A percentile compares a stretch with the other conserved stretches of the same genome.
phyloP scores from a whole-genome alignment of 805 yeast species.

The Teunomyces lycoperdinae region DNA sequence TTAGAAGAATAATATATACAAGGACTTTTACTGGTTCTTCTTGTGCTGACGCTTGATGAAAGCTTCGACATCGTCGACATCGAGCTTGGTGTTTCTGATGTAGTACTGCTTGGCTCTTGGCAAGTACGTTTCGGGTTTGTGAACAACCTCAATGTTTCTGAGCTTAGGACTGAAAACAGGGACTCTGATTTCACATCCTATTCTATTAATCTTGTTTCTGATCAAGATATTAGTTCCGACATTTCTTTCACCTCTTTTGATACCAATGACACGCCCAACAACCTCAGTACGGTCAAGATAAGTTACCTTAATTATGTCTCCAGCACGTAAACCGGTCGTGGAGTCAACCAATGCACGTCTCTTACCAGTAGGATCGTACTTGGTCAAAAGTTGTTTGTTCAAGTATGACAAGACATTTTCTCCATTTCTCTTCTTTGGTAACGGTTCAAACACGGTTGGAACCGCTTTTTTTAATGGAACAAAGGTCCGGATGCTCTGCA shows the following conservation, averaged over 20 bases:
- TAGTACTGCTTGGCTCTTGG: slow-evolving; percentile 84
- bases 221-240: slow-evolving; percentile 73
- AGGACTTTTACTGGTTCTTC: slow-evolving; percentile 5
- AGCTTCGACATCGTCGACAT: slow-evolving; percentile 66
- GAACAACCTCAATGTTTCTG: slow-evolving; percentile 70
- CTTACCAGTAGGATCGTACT: slow-evolving; percentile 70
- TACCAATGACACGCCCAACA: slow-evolving; percentile 75
- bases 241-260: slow-evolving; percentile 59
- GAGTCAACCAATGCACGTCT: slow-evolving; percentile 56
- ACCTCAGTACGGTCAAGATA: slow-evolving; percentile 67
- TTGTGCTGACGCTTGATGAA: slow-evolving; percentile 24
- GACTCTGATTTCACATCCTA: slow-evolving; percentile 83
- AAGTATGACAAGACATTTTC: slow-evolving; percentile 42
- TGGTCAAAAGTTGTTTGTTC: slow-evolving; percentile 49
- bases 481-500: slow-evolving; percentile 18
- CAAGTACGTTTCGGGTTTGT: slow-evolving; percentile 71
- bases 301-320: slow-evolving; percentile 76
- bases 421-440: slow-evolving; percentile 49
- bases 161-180: slow-evolving; percentile 80
- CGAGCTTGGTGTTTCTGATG: slow-evolving; percentile 75
- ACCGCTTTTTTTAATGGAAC: slow-evolving; percentile 12
- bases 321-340: slow-evolving; percentile 59
- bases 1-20: slow-evolving; percentile 2
- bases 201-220: slow-evolving; percentile 75
- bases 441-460: slow-evolving; percentile 46